Evolutionary conservation across 208 protist genomes (phyloP).

Genomic region (Trichomonas vaginalis): DNA sequence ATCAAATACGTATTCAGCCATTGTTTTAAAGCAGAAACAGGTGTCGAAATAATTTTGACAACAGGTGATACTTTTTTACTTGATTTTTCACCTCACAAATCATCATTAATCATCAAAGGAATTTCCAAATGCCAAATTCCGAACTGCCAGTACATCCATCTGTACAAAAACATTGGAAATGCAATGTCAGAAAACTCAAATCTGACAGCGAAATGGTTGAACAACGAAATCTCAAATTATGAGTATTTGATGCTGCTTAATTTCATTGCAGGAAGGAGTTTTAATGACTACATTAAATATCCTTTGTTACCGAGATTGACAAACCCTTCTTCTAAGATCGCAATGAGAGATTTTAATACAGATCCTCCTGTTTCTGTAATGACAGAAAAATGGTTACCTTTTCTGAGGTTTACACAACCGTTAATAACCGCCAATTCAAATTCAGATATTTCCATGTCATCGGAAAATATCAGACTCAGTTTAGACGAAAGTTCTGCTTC

Average conservation of each 20-base stretch:
- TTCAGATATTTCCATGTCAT: neutral
- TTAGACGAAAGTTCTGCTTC: neutral
- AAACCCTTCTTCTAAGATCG: neutral
- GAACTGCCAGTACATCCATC: neutral
- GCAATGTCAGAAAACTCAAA: neutral
- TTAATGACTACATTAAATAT: neutral
- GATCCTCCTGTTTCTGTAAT: neutral
- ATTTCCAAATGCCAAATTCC: neutral
- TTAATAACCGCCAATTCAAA: neutral
- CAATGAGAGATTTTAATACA: neutral
- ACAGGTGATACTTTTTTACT: neutral
- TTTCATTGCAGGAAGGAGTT: neutral
- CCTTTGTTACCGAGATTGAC: neutral
- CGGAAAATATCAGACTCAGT: neutral
- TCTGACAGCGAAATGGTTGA: neutral
- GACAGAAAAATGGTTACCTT: neutral
- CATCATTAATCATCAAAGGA: neutral
- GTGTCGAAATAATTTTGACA: neutral
- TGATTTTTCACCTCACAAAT: neutral
- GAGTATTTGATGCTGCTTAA: neutral
- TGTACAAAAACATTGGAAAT: neutral
- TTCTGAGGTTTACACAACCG: neutral
- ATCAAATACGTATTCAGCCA: neutral
- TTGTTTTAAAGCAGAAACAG: neutral
- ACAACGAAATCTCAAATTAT: neutral